A percentile compares a stretch with the other conserved stretches of the same genome.
Conservation (phyloP, 2,329 filamentous ascomycete genomes). For the Colletotrichum endophyticum region DNA sequence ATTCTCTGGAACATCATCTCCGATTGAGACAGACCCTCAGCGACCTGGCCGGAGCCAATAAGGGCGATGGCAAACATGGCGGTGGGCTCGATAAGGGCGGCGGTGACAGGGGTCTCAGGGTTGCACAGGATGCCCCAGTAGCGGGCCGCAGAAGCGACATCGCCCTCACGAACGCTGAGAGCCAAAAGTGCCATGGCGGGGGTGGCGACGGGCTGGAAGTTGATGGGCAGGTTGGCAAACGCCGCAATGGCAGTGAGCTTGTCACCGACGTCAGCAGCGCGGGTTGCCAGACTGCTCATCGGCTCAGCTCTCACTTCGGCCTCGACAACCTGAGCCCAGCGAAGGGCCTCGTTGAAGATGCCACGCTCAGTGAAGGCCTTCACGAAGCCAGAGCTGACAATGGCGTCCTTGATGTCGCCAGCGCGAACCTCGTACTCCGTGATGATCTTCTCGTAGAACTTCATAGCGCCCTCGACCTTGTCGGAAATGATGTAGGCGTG, state of each 20-base stretch:
- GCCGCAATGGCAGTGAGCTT: constrained; percentile 70
- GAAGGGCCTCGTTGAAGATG: constrained; percentile 74
- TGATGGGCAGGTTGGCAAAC: constrained; percentile 62
- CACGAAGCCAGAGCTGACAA: constrained; percentile 78
- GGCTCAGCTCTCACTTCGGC: constrained; percentile 63
- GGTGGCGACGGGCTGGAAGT: constrained; percentile 53
- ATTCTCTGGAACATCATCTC: constrained; percentile 89
- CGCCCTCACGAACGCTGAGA: constrained; percentile 82
- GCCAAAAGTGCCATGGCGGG: constrained; percentile 84
- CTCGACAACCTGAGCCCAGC: constrained; percentile 71
- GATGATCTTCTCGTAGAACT: constrained; percentile 84
- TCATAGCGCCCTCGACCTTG: constrained; percentile 79
- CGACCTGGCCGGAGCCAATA: constrained; percentile 82
- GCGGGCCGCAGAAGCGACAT: constrained; percentile 76
- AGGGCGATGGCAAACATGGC: constrained; percentile 90
- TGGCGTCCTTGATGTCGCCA: constrained; percentile 70
- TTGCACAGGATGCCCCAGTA: constrained; percentile 80
- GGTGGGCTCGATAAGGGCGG: constrained; percentile 81
- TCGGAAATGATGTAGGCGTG: constrained; percentile 86
- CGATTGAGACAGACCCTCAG: constrained; percentile 80
- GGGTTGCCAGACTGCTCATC: constrained; percentile 75
- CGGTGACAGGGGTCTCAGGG: constrained; percentile 62
- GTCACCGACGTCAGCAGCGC: constrained; percentile 81
- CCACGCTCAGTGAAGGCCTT: constrained; percentile 76
- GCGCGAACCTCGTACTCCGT: constrained; percentile 63